phyloP scores from a whole-genome alignment of 768 basidiomycete species.

The Rhodotorula toruloides region DNA sequence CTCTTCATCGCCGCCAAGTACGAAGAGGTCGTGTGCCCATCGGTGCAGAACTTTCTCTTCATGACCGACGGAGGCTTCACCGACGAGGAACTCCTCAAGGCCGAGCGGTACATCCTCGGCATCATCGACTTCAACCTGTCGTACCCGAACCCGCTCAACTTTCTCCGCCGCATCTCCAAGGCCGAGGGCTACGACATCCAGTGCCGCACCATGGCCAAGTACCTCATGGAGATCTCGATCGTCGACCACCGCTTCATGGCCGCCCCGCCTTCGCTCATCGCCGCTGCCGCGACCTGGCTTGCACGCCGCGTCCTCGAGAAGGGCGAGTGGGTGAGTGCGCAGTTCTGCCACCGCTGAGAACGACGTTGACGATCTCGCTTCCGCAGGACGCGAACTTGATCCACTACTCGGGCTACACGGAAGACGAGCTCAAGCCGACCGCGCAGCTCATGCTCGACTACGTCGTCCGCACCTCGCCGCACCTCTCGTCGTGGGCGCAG shows the following conservation, averaged over 20 bases:
- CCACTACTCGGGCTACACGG: conserved; percentile 80
- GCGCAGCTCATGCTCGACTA: conserved; percentile 87
- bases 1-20: conserved; percentile 86
- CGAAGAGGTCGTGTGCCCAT: conserved; percentile 85
- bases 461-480: conserved; percentile 52
- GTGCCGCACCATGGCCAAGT: conserved; percentile 81
- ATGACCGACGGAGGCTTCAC: conserved; percentile 73
- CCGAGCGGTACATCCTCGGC: conserved; percentile 80
- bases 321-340: conserved; percentile 71
- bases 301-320: conserved; percentile 71
- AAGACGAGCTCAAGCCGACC: conserved; percentile 69
- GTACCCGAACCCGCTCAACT: conserved; percentile 83
- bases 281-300: conserved; percentile 81
- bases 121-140: conserved; percentile 79
- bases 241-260: conserved; percentile 74
- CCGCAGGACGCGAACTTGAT: conserved; percentile 71
- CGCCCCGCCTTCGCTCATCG: conserved; percentile 68
- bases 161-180: conserved; percentile 81
- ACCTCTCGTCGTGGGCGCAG: conserved; percentile 11
- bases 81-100: conserved; percentile 74
- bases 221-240: conserved; percentile 76
- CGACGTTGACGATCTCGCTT: conserved; percentile 2
- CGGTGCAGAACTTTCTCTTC: conserved; percentile 69
- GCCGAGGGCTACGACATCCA: conserved; percentile 85
- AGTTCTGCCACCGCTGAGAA: background rate